These are phyloP conservation scores for Trifolium repens DNA, from an alignment of 306 rosid species.

Conservation along the genomic window DNA sequence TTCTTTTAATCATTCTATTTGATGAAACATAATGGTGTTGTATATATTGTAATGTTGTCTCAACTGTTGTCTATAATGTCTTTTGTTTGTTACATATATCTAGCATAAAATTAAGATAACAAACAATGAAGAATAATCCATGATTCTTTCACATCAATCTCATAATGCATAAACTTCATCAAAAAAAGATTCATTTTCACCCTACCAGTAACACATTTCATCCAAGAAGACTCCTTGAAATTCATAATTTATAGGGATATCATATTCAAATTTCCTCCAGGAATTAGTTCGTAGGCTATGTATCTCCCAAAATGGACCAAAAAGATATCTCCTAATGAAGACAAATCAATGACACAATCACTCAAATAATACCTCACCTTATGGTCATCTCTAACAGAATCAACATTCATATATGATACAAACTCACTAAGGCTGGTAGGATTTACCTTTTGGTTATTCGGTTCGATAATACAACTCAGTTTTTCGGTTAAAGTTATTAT, in stretches of 20 bases:
- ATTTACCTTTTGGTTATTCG: background rate
- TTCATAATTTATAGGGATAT: background rate
- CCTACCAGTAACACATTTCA: background rate
- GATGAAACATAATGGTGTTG: too few relatives aligned
- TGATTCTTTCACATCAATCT: background rate
- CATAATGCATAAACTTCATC: background rate
- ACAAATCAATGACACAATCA: background rate
- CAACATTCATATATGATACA: background rate
- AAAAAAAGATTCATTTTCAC: background rate
- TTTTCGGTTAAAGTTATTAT: too few relatives aligned
- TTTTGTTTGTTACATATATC: too few relatives aligned
- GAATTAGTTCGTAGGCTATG: background rate
- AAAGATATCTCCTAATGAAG: background rate
- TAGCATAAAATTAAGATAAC: background rate
- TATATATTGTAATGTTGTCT: too few relatives aligned
- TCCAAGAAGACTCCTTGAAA: background rate
- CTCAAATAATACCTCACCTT: background rate
- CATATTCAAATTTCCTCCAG: background rate
- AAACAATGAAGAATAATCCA: background rate
- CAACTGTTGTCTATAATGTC: too few relatives aligned
- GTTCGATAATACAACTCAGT: background rate
- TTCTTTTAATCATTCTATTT: too few relatives aligned
- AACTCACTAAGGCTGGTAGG: background rate
- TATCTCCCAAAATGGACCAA: background rate
- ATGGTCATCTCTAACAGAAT: background rate